Conservation (phyloP, 306 rosid species). For the Ormosia semicastrata region DNA sequence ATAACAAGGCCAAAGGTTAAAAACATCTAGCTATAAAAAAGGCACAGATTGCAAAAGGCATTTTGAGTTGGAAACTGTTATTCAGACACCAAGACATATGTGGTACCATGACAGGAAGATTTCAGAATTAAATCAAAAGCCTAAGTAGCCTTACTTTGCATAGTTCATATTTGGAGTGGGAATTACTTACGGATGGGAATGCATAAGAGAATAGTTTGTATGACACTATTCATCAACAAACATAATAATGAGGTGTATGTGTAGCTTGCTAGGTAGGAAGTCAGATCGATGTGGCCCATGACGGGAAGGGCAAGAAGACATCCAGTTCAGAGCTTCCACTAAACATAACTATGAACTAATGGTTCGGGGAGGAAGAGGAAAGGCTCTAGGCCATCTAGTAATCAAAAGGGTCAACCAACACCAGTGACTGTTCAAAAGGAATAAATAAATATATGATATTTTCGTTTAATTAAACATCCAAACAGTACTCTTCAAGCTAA, state of each 20-base stretch:
- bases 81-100: not conserved
- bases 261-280: not conserved
- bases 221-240: not conserved
- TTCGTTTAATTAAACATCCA: not conserved
- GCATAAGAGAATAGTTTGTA: not conserved
- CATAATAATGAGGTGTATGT: no score
- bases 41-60: not conserved
- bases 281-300: not conserved
- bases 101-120: not conserved
- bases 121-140: constrained; percentile 5
- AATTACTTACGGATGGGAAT: not conserved
- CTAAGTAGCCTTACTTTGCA: not conserved
- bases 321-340: not conserved
- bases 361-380: not conserved
- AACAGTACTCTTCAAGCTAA: not conserved
- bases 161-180: not conserved
- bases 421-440: not conserved
- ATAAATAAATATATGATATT: not conserved
- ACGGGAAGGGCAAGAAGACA: not conserved
- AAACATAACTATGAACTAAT: not conserved
- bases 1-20: constrained; percentile 18
- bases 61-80: not conserved
- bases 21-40: not conserved
- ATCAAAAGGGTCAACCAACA: not conserved
- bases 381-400: not conserved